phyloP scores from a whole-genome alignment of 2,329 filamentous ascomycete species.

The Trichoderma semiorbis region DNA sequence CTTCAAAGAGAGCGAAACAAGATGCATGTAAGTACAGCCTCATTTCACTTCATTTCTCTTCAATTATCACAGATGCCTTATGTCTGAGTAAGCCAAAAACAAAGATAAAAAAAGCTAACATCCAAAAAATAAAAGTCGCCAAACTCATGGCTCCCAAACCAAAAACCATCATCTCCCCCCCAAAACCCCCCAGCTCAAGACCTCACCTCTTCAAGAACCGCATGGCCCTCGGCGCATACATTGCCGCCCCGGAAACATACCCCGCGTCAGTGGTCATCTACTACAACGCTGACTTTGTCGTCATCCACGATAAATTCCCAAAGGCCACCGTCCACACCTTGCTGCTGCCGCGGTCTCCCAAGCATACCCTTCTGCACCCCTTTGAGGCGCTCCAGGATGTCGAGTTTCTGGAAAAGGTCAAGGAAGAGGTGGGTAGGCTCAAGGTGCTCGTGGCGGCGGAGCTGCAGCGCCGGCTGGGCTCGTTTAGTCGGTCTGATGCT shows the following conservation, averaged over 20 bases:
- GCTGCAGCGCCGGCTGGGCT: constrained; percentile 65
- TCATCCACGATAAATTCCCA: constrained; percentile 79
- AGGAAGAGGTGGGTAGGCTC: constrained; percentile 58
- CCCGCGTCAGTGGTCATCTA: constrained; percentile 61
- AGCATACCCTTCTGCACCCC: constrained; percentile 64
- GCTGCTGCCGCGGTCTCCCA: constrained; percentile 71
- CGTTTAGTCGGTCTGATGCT: constrained; percentile 59
- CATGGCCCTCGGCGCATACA: constrained; percentile 65
- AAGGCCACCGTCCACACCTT: constrained; percentile 84
- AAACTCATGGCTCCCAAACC: constrained; percentile 39
- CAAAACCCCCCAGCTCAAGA: constrained; percentile 21
- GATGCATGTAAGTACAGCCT: constrained; percentile 42
- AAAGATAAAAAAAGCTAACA: background rate
- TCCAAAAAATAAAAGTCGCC: constrained; percentile 26
- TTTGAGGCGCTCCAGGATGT: constrained; percentile 71
- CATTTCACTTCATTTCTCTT: background rate
- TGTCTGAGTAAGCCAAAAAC: background rate
- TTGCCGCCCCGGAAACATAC: constrained; percentile 58
- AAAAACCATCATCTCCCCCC: constrained; percentile 22
- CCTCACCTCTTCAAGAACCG: constrained; percentile 45
- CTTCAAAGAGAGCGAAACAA: constrained; percentile 20
- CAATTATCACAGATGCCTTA: background rate
- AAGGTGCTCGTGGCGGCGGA: constrained; percentile 67
- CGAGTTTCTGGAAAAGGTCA: constrained; percentile 64
- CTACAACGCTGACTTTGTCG: constrained; percentile 65